Conservation (phyloP, 208 protist genomes). For the Wallacemonas sp. region DNA sequence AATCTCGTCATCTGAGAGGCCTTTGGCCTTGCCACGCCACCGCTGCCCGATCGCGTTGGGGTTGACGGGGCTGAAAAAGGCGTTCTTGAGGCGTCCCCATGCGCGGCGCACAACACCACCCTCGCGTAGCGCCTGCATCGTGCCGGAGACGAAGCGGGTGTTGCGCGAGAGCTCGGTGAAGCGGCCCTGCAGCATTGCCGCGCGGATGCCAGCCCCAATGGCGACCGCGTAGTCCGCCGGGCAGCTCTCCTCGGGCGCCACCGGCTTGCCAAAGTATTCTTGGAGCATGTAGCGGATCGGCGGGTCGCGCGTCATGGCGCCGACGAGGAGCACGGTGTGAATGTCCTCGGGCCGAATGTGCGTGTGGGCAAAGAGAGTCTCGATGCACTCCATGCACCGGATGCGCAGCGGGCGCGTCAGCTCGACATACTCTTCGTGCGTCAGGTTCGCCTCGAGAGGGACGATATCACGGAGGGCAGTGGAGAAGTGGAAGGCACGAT, state of each 20-base stretch:
- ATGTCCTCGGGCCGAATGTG: constrained; percentile 59
- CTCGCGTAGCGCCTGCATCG: constrained; percentile 66
- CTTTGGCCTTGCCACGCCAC: constrained; percentile 76
- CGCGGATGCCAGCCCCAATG: constrained; percentile 78
- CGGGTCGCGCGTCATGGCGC: constrained; percentile 91
- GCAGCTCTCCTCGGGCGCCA: constrained; percentile 60
- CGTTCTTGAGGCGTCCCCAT: constrained; percentile 27
- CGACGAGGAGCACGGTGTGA: constrained; percentile 85
- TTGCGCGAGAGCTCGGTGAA: constrained; percentile 68
- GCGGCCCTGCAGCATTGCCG: constrained; percentile 83
- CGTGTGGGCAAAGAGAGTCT: constrained; percentile 73
- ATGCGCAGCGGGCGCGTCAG: constrained; percentile 79
- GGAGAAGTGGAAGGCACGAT: constrained; percentile 89
- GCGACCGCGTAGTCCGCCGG: constrained; percentile 90
- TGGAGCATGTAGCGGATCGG: constrained; percentile 79
- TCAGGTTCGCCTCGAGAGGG: constrained; percentile 84
- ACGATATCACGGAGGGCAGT: constrained; percentile 78
- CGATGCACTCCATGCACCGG: constrained; percentile 76
- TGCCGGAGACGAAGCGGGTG: constrained; percentile 83
- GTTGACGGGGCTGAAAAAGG: constrained; percentile 41
- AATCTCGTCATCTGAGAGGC: constrained; percentile 83
- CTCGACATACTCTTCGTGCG: constrained; percentile 81
- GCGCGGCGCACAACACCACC: constrained; percentile 38
- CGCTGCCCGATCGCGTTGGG: constrained; percentile 87
- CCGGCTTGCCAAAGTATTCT: constrained; percentile 78